Evolutionary conservation across 1,284 basidiomycete species (phyloP).

Genomic region (Golubevia sp.): DNA sequence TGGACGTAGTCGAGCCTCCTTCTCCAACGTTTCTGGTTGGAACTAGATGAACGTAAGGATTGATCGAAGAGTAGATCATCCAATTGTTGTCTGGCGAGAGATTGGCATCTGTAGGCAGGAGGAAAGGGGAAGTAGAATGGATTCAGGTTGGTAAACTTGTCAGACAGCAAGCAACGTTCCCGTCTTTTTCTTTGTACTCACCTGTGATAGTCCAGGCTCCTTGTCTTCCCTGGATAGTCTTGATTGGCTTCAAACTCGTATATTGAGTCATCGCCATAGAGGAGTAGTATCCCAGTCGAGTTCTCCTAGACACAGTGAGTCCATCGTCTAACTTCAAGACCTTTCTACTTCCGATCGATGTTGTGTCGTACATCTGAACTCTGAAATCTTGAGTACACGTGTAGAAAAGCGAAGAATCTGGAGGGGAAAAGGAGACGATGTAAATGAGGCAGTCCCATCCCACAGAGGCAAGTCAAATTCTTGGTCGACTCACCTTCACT

Average conservation of each 20-base stretch:
- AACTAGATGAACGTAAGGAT: slow-evolving; percentile 78
- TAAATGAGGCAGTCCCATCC: slow-evolving; percentile 58
- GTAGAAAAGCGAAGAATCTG: slow-evolving; percentile 62
- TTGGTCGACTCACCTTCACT: slow-evolving; percentile 65
- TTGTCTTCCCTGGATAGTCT: slow-evolving; percentile 45
- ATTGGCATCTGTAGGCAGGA: slow-evolving; percentile 80
- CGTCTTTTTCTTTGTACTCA: no score
- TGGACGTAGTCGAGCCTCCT: neutral
- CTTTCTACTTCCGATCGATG: slow-evolving; percentile 27
- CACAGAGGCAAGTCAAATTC: no score
- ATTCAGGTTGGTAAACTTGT: no score
- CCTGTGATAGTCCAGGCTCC: slow-evolving; percentile 54
- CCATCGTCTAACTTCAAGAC: slow-evolving; percentile 1
- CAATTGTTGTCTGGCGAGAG: slow-evolving; percentile 87
- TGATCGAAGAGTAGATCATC: slow-evolving; percentile 77
- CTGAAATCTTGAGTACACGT: slow-evolving; percentile 72
- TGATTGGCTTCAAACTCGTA: slow-evolving; percentile 47
- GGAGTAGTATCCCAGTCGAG: neutral
- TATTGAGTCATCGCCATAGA: neutral
- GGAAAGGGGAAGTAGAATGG: slow-evolving; percentile 60
- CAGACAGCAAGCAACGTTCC: no score
- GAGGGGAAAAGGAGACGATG: slow-evolving; percentile 6
- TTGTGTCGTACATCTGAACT: slow-evolving; percentile 84
- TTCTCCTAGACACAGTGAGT: neutral
- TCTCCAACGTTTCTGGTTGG: slow-evolving; percentile 73